Conservation (phyloP, 2,329 filamentous ascomycete species). For the Pyrenophora seminiperda region DNA sequence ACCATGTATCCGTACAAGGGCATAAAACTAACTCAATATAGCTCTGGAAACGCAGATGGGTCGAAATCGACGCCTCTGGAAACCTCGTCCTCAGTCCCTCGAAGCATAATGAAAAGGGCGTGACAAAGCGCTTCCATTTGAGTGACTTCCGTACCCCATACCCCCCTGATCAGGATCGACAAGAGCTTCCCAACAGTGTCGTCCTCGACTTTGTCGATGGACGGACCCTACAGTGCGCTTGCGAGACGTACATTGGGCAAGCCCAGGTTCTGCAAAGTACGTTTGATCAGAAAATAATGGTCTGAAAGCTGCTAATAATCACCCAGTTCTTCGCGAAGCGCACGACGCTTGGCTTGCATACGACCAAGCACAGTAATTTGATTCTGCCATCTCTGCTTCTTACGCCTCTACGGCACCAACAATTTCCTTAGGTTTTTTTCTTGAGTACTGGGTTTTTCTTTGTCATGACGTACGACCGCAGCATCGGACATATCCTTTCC, state of each 20-base stretch:
- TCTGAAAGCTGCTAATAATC: constrained; percentile 18
- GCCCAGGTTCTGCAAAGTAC: constrained; percentile 45
- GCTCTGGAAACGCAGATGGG: constrained; percentile 92
- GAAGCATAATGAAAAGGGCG: constrained; percentile 65
- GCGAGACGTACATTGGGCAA: constrained; percentile 44
- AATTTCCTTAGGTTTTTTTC: constrained; percentile 12
- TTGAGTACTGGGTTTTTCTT: constrained; percentile 1
- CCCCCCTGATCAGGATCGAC: constrained; percentile 84
- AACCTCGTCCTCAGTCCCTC: constrained; percentile 79
- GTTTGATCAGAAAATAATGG: constrained; percentile 1
- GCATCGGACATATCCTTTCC: constrained; percentile 14
- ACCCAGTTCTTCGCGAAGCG: constrained; percentile 44
- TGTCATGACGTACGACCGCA: constrained; percentile 17
- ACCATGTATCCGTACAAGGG: background rate
- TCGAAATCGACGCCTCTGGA: constrained; percentile 82
- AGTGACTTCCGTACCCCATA: constrained; percentile 80
- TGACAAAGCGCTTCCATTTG: constrained; percentile 81
- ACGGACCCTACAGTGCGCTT: constrained; percentile 65
- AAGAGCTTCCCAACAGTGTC: constrained; percentile 89
- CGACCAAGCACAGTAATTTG: constrained; percentile 28
- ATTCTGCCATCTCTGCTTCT: background rate
- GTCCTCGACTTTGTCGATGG: constrained; percentile 67
- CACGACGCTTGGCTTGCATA: constrained; percentile 47
- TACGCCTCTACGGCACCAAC: constrained; percentile 3
- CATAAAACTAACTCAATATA: constrained; percentile 26